Percentiles rank a stretch among this genome's conserved stretches.
These are phyloP conservation scores for Cylindrodendrum hubeiense DNA, from an alignment of 2,329 filamentous ascomycete genomes.

Conservation along the genomic window DNA sequence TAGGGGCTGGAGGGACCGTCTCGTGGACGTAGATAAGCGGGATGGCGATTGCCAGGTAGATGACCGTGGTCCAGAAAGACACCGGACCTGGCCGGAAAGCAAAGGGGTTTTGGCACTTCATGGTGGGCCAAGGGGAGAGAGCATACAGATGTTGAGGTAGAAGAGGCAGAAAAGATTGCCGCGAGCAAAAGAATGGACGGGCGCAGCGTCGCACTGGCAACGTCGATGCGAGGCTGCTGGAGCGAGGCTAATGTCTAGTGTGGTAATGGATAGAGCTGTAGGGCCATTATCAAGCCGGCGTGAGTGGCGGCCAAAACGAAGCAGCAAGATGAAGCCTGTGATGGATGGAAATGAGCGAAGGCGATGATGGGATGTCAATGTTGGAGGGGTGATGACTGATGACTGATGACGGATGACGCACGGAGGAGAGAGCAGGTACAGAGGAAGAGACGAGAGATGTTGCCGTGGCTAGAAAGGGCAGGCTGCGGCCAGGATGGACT, in stretches of 20 bases:
- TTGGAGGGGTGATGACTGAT: constrained; percentile 17
- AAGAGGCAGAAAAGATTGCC: background rate
- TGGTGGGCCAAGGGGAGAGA: constrained; percentile 23
- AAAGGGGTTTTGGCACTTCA: constrained; percentile 66
- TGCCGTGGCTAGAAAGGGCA: constrained; percentile 11
- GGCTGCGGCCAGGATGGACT: constrained; percentile 5
- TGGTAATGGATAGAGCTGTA: constrained; percentile 9
- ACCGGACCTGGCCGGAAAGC: constrained; percentile 86
- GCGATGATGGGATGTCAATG: constrained; percentile 9
- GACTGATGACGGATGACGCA: constrained; percentile 23
- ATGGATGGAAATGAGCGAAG: constrained; percentile 11
- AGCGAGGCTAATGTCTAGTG: constrained; percentile 17
- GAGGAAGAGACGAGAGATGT: constrained; percentile 11
- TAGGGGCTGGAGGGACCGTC: constrained; percentile 76
- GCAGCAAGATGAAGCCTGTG: background rate
- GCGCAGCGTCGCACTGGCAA: constrained; percentile 2
- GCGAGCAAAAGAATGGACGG: constrained; percentile 3
- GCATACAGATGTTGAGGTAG: background rate
- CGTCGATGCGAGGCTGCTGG: constrained; percentile 4
- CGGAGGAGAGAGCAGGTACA: constrained; percentile 12
- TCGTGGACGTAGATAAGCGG: constrained; percentile 81
- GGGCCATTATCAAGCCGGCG: constrained; percentile 16
- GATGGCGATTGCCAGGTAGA: constrained; percentile 84
- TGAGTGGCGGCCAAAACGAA: background rate
- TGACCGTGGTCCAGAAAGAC: constrained; percentile 79